Conservation (phyloP, 768 basidiomycete species). For the Tubosaeta sp. region DNA sequence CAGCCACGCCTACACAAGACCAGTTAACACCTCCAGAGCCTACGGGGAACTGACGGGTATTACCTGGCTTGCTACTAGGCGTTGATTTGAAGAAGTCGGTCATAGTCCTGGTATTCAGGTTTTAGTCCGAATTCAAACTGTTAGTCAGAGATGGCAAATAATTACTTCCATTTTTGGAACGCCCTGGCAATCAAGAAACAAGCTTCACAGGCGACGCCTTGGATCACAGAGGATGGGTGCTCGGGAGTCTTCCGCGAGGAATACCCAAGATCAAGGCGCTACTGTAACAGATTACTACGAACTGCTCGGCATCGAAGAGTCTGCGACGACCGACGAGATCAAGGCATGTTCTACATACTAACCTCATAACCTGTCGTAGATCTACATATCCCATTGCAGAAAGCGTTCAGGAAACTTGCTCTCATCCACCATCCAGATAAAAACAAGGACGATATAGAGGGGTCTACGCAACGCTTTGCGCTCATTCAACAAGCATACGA, state of each 20-base stretch:
- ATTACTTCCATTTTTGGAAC: constrained; percentile 14
- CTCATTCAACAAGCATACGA: constrained; percentile 94
- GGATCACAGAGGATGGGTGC: constrained; percentile 53
- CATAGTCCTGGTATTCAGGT: constrained; percentile 31
- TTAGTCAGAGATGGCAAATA: not conserved
- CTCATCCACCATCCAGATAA: constrained; percentile 87
- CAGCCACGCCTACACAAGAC: constrained; percentile 29
- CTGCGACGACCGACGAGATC: constrained; percentile 84
- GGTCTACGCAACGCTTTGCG: constrained; percentile 83
- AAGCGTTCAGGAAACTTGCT: constrained; percentile 80
- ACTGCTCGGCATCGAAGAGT: constrained; percentile 74
- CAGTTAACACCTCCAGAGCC: not conserved
- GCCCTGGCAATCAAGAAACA: not conserved
- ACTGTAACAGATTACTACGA: constrained; percentile 70
- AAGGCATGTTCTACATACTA: constrained; percentile 45
- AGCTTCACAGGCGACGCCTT: not conserved
- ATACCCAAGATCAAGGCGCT: constrained; percentile 21
- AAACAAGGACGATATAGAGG: constrained; percentile 78
- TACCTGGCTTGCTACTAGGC: constrained; percentile 28
- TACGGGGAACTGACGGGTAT: not conserved
- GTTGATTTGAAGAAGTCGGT: constrained; percentile 50
- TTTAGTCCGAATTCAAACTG: too few species aligned
- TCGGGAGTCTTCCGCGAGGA: constrained; percentile 51
- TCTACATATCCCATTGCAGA: constrained; percentile 37
- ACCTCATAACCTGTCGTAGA: not conserved